Conservation (phyloP, 2,329 filamentous ascomycete species). For the Ceratocystis ficicola region DNA sequence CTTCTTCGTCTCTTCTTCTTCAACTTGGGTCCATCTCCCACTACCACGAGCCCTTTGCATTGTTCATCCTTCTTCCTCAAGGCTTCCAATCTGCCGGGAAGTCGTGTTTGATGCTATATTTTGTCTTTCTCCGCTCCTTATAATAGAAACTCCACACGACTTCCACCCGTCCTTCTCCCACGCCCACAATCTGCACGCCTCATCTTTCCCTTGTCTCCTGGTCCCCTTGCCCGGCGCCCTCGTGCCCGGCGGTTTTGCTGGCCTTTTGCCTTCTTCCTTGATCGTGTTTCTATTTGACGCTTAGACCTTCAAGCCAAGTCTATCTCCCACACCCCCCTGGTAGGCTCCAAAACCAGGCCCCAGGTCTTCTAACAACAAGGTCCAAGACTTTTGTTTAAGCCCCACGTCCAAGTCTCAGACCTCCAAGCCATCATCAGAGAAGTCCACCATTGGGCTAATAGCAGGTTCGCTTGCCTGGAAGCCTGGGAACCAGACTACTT, state of each 20-base stretch:
- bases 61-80: background rate
- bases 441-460: background rate
- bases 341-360: background rate
- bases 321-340: background rate
- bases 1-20: background rate
- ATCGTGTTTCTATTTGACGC: background rate
- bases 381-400: conserved; percentile 5
- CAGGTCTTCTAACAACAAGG: background rate
- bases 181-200: background rate
- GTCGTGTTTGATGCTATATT: too few relatives aligned
- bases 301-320: too few relatives aligned
- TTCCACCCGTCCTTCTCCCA: background rate
- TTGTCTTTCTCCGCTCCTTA: background rate
- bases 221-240: background rate
- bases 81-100: background rate
- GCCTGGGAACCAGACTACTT: background rate
- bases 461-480: background rate
- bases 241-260: background rate
- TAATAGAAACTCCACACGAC: conserved; percentile 2
- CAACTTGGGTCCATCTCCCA: background rate
- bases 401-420: background rate
- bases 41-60: background rate
- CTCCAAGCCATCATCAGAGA: background rate
- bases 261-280: background rate
- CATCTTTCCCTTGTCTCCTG: background rate